These are phyloP conservation scores for Toxicodendron radicans DNA, from an alignment of 345 rosid species.

Conservation along the genomic window DNA sequence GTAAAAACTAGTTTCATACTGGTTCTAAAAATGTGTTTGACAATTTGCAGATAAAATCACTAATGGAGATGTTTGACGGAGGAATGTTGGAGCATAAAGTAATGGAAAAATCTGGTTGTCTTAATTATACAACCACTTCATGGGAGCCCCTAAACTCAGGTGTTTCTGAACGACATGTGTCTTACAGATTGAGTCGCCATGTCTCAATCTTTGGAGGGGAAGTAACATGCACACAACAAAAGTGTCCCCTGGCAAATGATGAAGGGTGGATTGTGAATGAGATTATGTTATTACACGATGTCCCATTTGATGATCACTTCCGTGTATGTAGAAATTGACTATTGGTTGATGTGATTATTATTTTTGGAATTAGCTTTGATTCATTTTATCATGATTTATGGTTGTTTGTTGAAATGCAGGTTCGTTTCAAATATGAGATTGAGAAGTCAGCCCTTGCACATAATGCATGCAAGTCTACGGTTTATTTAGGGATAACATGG, in stretches of 20 bases:
- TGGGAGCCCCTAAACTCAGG: constrained; percentile 63
- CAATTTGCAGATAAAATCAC: constrained; percentile 48
- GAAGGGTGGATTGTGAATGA: constrained; percentile 73
- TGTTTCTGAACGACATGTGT: constrained; percentile 48
- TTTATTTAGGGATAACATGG: constrained; percentile 58
- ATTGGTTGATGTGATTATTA: neutral
- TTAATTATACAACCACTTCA: constrained; percentile 45
- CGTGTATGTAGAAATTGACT: constrained; percentile 34
- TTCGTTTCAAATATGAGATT: constrained; percentile 54
- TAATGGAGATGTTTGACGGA: constrained; percentile 71
- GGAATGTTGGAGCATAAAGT: constrained; percentile 63
- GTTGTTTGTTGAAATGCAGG: constrained; percentile 34
- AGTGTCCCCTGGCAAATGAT: constrained; percentile 37
- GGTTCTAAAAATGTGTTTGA: constrained; percentile 8
- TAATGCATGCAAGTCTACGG: constrained; percentile 60
- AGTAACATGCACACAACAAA: constrained; percentile 68
- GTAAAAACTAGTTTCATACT: neutral
- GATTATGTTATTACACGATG: constrained; percentile 57
- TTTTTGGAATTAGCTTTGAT: neutral
- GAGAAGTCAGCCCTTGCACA: constrained; percentile 42
- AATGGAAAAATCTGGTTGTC: constrained; percentile 84
- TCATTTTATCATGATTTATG: neutral
- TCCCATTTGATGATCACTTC: constrained; percentile 70
- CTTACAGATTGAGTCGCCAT: constrained; percentile 60
- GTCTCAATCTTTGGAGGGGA: constrained; percentile 85